Evolutionary conservation across 2,329 filamentous ascomycete species (phyloP).

Genomic region (Talaromyces sp.): DNA sequence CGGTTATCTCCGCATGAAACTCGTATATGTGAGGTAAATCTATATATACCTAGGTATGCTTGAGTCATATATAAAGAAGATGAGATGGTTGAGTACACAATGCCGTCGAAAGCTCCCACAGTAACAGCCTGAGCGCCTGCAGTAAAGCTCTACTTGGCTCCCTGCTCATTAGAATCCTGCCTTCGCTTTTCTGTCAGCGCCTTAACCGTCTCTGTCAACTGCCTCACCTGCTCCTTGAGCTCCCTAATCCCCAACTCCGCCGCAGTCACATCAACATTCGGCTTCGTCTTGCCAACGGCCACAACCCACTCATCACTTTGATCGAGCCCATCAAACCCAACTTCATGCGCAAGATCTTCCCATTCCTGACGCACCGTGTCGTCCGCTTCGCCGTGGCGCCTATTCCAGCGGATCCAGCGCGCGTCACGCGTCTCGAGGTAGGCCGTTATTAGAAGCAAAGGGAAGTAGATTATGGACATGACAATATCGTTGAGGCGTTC

Average conservation of each 20-base stretch:
- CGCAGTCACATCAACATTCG: conserved; percentile 76
- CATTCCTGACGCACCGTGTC: conserved; percentile 88
- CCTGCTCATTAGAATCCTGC: neutral
- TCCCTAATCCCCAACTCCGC: conserved; percentile 62
- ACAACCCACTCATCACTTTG: conserved; percentile 73
- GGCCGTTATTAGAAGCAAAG: conserved; percentile 75
- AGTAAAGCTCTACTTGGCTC: neutral
- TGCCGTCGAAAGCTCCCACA: neutral
- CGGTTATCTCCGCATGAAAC: neutral
- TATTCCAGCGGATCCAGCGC: conserved; percentile 66
- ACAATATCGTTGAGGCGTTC: conserved; percentile 81
- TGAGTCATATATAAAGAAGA: neutral
- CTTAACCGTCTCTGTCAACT: conserved; percentile 62
- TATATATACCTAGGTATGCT: neutral
- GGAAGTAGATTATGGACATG: conserved; percentile 82
- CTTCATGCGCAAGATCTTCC: conserved; percentile 70
- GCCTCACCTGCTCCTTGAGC: conserved; percentile 53
- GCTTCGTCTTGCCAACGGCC: conserved; percentile 69
- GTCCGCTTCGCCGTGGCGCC: conserved; percentile 77
- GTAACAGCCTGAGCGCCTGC: neutral
- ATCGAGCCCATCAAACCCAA: conserved; percentile 66
- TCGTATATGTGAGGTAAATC: neutral
- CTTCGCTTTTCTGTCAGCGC: conserved; percentile 45
- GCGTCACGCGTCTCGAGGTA: conserved; percentile 66
- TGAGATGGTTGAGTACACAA: neutral